Percentiles rank a stretch among this genome's conserved stretches.
phyloP scores from a whole-genome alignment of 306 rosid genomes.

The Leucaena leucocephala region DNA sequence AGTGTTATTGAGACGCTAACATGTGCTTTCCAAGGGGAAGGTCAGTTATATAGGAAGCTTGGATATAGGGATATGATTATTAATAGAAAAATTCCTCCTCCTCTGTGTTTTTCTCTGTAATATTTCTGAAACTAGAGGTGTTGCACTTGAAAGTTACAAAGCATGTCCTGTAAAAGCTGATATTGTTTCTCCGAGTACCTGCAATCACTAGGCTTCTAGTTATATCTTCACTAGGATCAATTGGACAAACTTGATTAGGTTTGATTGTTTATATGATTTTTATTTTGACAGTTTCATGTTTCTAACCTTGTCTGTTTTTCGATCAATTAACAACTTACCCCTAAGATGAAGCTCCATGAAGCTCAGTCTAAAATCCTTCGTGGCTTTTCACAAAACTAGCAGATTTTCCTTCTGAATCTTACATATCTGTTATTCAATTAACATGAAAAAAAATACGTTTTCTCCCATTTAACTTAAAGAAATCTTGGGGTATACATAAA shows the following conservation, averaged over 20 bases:
- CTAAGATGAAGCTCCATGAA: constrained; percentile 33
- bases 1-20: constrained; percentile 13
- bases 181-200: constrained; percentile 1
- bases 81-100: constrained; percentile 10
- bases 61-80: background rate
- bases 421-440: background rate
- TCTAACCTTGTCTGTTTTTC: constrained; percentile 24
- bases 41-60: constrained; percentile 28
- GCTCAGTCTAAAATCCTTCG: constrained; percentile 6
- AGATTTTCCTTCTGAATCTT: background rate
- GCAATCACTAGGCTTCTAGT: constrained; percentile 27
- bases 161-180: constrained; percentile 27
- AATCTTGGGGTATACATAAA: background rate
- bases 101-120: constrained; percentile 8
- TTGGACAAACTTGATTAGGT: constrained; percentile 37
- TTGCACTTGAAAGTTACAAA: constrained; percentile 33
- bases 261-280: constrained; percentile 35
- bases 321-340: constrained; percentile 3
- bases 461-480: background rate
- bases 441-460: background rate
- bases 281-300: constrained; percentile 34
- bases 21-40: constrained; percentile 28
- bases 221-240: constrained; percentile 37
- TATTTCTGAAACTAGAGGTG: constrained; percentile 27
- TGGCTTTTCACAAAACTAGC: background rate